Evolutionary conservation across 1,139 yeast genomes (phyloP).

Genomic region (Wickerhamiella pararugosa): DNA sequence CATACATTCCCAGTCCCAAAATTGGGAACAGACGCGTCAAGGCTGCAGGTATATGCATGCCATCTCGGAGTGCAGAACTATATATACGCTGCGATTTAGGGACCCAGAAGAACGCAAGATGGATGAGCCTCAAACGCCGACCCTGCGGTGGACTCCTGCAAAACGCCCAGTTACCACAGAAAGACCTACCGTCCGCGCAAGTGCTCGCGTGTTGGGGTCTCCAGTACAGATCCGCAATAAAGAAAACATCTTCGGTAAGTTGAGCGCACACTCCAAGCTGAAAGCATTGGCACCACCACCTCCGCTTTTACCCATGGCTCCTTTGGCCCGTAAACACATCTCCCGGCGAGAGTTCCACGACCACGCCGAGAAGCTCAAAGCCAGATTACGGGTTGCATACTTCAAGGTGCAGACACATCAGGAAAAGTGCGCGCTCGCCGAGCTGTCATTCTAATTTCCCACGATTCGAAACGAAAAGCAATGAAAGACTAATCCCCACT

Average conservation of each 20-base stretch:
- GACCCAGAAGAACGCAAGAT: background rate
- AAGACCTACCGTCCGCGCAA: background rate
- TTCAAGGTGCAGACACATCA: conserved; percentile 6
- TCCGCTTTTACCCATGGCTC: background rate
- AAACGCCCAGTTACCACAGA: conserved; percentile 6
- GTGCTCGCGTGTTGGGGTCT: background rate
- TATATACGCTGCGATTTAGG: too few relatives aligned
- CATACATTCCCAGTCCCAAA: background rate
- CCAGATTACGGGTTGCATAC: conserved; percentile 6
- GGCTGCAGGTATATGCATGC: background rate
- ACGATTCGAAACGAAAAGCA: too few relatives aligned
- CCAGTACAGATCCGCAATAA: background rate
- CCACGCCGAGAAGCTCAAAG: conserved; percentile 3
- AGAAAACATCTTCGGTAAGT: conserved; percentile 1
- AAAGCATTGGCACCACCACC: conserved; percentile 6
- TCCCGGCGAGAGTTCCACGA: background rate
- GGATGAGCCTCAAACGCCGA: conserved; percentile 4
- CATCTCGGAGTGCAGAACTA: background rate
- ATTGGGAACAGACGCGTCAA: background rate
- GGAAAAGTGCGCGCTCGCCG: conserved; percentile 3
- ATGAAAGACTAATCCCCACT: too few relatives aligned
- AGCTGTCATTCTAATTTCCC: background rate
- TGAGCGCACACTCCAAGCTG: background rate
- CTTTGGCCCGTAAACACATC: background rate
- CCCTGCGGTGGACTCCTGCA: conserved; percentile 5